phyloP scores from a whole-genome alignment of 805 yeast species.

The Saccharomycopsis javanensis region DNA sequence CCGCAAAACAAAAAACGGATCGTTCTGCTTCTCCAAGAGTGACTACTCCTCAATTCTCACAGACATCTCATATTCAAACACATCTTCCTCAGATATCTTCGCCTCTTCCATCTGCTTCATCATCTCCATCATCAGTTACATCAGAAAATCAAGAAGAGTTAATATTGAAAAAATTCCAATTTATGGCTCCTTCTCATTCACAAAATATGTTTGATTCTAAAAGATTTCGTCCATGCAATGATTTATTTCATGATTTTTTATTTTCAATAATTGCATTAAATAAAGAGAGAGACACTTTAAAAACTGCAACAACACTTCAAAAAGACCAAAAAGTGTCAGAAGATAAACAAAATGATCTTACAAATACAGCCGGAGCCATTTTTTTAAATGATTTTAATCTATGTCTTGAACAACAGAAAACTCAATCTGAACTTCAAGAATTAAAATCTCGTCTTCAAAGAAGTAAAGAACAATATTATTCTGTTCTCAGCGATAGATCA shows the following conservation, averaged over 20 bases:
- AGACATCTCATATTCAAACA: conserved; percentile 1
- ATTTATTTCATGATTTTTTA: conserved; percentile 7
- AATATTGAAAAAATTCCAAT: conserved; percentile 13
- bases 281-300: neutral
- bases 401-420: neutral
- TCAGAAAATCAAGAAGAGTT: conserved; percentile 6
- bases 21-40: neutral
- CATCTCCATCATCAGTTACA: neutral
- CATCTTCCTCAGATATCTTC: neutral
- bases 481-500: neutral
- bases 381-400: neutral
- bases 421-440: neutral
- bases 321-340: neutral
- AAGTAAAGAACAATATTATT: neutral
- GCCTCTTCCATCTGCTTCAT: neutral
- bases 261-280: conserved; percentile 1
- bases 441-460: neutral
- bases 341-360: neutral
- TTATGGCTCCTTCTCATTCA: conserved; percentile 8
- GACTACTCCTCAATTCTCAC: neutral
- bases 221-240: conserved; percentile 7
- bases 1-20: neutral
- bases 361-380: neutral
- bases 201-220: conserved; percentile 4
- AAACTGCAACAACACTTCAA: neutral